Evolutionary conservation across 2,329 filamentous ascomycete species (phyloP).

Genomic region (Scytalidium sp.): DNA sequence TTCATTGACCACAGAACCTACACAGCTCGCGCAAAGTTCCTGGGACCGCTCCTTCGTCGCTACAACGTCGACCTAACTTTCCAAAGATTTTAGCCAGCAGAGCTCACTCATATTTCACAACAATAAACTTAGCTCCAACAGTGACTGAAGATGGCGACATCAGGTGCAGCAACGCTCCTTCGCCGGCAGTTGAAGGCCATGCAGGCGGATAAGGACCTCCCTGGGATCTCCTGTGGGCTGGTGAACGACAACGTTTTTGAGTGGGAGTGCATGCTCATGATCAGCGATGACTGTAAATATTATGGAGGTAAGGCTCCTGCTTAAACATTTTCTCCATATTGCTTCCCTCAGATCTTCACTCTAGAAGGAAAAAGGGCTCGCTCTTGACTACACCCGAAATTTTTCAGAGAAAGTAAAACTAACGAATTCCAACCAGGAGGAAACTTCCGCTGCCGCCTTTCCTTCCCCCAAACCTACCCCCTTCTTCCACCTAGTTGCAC

Average conservation of each 20-base stretch:
- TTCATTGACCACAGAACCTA: too few species aligned
- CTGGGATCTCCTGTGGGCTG: conserved; percentile 89
- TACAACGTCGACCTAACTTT: too few species aligned
- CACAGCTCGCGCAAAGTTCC: too few species aligned
- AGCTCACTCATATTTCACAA: too few species aligned
- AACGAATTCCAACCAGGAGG: conserved; percentile 57
- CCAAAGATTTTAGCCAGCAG: too few species aligned
- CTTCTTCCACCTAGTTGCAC: conserved; percentile 84
- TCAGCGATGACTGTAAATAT: conserved; percentile 79
- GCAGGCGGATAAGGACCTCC: conserved; percentile 85
- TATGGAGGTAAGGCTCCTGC: conserved; percentile 69
- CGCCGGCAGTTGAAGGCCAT: conserved; percentile 89
- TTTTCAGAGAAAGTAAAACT: neutral
- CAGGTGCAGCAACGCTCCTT: conserved; percentile 66
- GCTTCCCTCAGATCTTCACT: neutral
- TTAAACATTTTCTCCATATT: neutral
- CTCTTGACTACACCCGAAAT: neutral
- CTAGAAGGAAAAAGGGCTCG: neutral
- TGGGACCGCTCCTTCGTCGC: too few species aligned
- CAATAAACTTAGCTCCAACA: too few species aligned
- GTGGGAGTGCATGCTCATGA: conserved; percentile 99
- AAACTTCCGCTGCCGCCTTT: conserved; percentile 83
- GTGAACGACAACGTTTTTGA: conserved; percentile 88
- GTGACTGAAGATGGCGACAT: conserved; percentile 16
- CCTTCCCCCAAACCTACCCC: conserved; percentile 84